Percentiles rank a stretch among this genome's conserved stretches.
Conservation (phyloP, 2,329 filamentous ascomycete genomes). For the Ophiostoma angusticollis region DNA sequence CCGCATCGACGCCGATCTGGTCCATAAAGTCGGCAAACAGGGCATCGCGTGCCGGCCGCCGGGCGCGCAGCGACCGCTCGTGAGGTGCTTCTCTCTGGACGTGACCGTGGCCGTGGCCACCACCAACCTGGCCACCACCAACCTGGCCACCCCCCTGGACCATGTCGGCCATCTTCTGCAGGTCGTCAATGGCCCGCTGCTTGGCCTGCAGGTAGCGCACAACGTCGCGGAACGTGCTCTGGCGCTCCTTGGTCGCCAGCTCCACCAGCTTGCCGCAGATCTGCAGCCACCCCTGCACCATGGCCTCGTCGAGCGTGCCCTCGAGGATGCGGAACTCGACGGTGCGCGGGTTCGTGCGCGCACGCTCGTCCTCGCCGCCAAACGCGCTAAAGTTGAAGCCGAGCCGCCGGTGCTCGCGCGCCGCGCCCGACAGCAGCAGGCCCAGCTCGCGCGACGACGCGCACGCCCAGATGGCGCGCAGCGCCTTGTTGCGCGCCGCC, state of each 20-base stretch:
- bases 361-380: slow-evolving; percentile 23
- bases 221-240: slow-evolving; percentile 6
- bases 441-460: slow-evolving; percentile 21
- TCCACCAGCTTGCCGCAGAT: slow-evolving; percentile 22
- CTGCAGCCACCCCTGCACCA: slow-evolving; percentile 23
- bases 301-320: slow-evolving; percentile 18
- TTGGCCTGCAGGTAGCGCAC: slow-evolving; percentile 10
- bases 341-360: slow-evolving; percentile 22
- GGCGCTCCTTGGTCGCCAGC: slow-evolving; percentile 14
- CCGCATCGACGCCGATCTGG: slow-evolving; percentile 7
- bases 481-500: slow-evolving; percentile 13
- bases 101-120: background rate
- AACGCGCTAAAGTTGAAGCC: slow-evolving; percentile 30
- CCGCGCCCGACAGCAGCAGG: slow-evolving; percentile 23
- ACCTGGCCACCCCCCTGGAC: background rate
- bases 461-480: slow-evolving; percentile 21
- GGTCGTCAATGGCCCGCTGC: slow-evolving; percentile 8
- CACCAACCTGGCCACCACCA: too few relatives aligned
- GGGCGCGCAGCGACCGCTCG: background rate
- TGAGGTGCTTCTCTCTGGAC: too few relatives aligned
- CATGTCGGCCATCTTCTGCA: background rate
- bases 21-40: slow-evolving; percentile 10
- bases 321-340: slow-evolving; percentile 29
- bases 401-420: slow-evolving; percentile 22
- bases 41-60: background rate